Evolutionary conservation across 1,139 yeast species (phyloP), one percentile per base, ranked within the genome.

Genomic region (Kodamaea sp.): DNA sequence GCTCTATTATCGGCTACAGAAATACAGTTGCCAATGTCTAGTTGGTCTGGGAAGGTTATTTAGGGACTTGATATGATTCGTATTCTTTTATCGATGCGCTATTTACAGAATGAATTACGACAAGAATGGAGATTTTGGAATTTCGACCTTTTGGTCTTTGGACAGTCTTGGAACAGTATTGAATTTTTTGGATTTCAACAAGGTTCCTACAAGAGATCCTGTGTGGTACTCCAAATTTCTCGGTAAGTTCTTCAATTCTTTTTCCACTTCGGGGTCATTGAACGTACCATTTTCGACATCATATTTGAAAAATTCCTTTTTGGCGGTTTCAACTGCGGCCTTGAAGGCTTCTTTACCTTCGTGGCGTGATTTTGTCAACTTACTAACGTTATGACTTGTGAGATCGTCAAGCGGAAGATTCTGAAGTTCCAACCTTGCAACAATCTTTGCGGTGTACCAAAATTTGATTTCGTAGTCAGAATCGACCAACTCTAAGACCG

Each of bases 401-500:
- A 78, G 62, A 21, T 65, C 67, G 51, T 86, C 90, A 21, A 83
- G 44, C n/a, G 73, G 75, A 38, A 78, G 61, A 1, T 76, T 78
- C 55, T 83, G 90, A 36, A 76, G 63, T 59, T 86, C 82, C 38
- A 84, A 67, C 46, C 95, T 74, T 18, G 96, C 96, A 6, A 85
- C 94, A 2, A 79, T 70, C 56, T 87, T 78, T 16, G 96, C 96
- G 14, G 80, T 73, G 53, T 79, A 68, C 79, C 95, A 85, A 47
- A 80, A 76, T 50, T 83, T 79, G 68, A 86, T 74, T 54, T 88
- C 96, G 47, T 79, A 75, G 20, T 76, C 76, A 0, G 74, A 64
- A 48, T 86, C 96, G 2, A 92, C 95, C 34, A 94, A 69, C 60
- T 94, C 98, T 37, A 94, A 58, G 11, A 92, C 82, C 2, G 95